Evolutionary conservation across 208 protist species (phyloP).

Genomic region (Acanthamoeba sp.): DNA sequence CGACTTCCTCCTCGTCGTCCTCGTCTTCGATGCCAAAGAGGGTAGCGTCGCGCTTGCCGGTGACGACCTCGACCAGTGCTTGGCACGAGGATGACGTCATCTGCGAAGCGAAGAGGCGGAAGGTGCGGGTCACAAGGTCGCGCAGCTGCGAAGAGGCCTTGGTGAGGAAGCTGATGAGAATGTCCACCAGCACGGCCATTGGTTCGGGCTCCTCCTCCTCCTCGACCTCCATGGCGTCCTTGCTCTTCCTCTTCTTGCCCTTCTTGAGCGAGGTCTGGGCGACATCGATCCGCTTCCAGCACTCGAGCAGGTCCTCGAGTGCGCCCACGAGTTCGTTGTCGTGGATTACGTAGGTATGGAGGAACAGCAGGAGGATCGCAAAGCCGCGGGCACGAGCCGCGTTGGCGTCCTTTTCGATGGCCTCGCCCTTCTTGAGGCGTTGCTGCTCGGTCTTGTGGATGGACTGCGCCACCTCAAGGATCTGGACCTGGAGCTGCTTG

Average conservation of each 20-base stretch:
- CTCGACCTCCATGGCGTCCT: conserved; percentile 53
- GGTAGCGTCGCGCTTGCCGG: conserved; percentile 45
- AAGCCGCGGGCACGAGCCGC: conserved; percentile 8
- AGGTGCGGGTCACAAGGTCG: conserved; percentile 50
- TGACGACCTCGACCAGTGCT: conserved; percentile 65
- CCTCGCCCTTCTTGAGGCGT: conserved; percentile 12
- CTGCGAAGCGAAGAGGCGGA: conserved; percentile 50
- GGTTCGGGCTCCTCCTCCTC: conserved; percentile 74
- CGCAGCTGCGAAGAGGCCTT: conserved; percentile 66
- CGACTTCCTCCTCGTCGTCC: conserved; percentile 53
- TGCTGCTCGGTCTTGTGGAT: conserved; percentile 52
- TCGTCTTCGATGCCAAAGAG: conserved; percentile 67
- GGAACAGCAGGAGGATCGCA: conserved; percentile 44
- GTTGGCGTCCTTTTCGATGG: conserved; percentile 42
- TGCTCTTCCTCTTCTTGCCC: not conserved
- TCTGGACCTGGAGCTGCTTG: conserved; percentile 1
- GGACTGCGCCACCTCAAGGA: conserved; percentile 32
- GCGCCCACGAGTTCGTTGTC: conserved; percentile 47
- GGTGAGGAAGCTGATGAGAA: conserved; percentile 70
- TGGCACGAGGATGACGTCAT: conserved; percentile 37
- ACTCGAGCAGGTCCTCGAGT: conserved; percentile 69
- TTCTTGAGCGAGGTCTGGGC: not conserved
- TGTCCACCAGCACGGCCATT: conserved; percentile 74
- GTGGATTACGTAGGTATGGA: conserved; percentile 49
- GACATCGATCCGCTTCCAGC: conserved; percentile 42